Percentiles rank a stretch among this genome's conserved stretches.
Conservation (phyloP, 768 basidiomycete genomes). For the Tricholoma furcatifolium region DNA sequence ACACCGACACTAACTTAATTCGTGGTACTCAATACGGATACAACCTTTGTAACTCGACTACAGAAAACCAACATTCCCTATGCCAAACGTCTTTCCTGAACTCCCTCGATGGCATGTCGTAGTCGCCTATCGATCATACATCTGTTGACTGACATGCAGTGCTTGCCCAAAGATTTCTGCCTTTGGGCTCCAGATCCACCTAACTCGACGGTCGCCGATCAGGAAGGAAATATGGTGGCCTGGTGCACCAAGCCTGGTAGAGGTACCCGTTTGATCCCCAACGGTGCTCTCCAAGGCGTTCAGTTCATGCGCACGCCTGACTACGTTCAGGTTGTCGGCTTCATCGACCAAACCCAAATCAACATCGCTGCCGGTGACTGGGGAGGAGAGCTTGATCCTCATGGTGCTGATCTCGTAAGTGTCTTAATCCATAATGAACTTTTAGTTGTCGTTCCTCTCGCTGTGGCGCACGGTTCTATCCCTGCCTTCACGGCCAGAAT, state of each 20-base stretch:
- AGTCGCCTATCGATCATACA: not conserved
- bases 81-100: slow-evolving; percentile 66
- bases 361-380: slow-evolving; percentile 47
- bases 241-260: slow-evolving; percentile 67
- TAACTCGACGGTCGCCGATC: slow-evolving; percentile 50
- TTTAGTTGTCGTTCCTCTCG: not conserved
- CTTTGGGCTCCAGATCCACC: slow-evolving; percentile 50
- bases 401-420: slow-evolving; percentile 46
- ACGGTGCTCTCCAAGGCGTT: slow-evolving; percentile 52
- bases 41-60: slow-evolving; percentile 68
- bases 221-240: slow-evolving; percentile 61
- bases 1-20: slow-evolving; percentile 29
- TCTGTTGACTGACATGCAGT: not conserved
- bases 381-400: slow-evolving; percentile 73
- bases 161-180: slow-evolving; percentile 46
- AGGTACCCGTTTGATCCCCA: slow-evolving; percentile 65
- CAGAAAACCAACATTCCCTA: slow-evolving; percentile 53
- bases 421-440: not conserved
- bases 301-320: slow-evolving; percentile 53
- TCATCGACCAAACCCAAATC: slow-evolving; percentile 53
- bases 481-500: not conserved
- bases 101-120: slow-evolving; percentile 46
- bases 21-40: slow-evolving; percentile 56
- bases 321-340: slow-evolving; percentile 58
- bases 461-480: not conserved